Conservation (phyloP, 345 rosid genomes). For the Hirschfeldia incana region DNA sequence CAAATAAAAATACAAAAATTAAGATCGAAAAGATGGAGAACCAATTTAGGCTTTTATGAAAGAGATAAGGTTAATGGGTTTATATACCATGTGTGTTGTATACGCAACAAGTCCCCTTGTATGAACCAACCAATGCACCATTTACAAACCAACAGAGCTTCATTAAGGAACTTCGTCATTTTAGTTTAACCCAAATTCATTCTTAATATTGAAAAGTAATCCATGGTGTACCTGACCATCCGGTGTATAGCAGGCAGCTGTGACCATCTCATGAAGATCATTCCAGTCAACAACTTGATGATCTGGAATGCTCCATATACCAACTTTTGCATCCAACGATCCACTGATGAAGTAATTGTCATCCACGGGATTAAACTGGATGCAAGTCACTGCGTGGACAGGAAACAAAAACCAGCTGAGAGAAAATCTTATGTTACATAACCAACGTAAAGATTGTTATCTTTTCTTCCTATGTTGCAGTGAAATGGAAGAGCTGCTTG, state of each 20-base stretch:
- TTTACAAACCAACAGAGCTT: conserved; percentile 42
- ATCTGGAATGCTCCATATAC: conserved; percentile 93
- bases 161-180: conserved; percentile 26
- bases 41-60: not conserved
- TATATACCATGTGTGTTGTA: conserved; percentile 69
- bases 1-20: not conserved
- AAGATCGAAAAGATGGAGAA: not conserved
- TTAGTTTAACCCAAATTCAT: not conserved
- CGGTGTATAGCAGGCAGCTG: conserved; percentile 97
- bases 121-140: conserved; percentile 95
- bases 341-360: conserved; percentile 95
- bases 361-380: conserved; percentile 96
- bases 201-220: not conserved
- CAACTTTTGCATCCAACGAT: conserved; percentile 93
- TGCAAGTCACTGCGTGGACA: conserved; percentile 79
- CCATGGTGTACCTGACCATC: conserved; percentile 77
- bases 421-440: conserved; percentile 4
- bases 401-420: conserved; percentile 18
- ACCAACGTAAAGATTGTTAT: not conserved
- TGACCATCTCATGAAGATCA: conserved; percentile 97
- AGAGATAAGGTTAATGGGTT: not conserved
- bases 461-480: not conserved
- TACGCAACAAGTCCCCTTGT: conserved; percentile 82
- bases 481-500: not conserved
- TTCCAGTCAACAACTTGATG: conserved; percentile 88